These are phyloP conservation scores for Lenzites betulinus DNA, from an alignment of 768 basidiomycete genomes.

Conservation along the genomic window DNA sequence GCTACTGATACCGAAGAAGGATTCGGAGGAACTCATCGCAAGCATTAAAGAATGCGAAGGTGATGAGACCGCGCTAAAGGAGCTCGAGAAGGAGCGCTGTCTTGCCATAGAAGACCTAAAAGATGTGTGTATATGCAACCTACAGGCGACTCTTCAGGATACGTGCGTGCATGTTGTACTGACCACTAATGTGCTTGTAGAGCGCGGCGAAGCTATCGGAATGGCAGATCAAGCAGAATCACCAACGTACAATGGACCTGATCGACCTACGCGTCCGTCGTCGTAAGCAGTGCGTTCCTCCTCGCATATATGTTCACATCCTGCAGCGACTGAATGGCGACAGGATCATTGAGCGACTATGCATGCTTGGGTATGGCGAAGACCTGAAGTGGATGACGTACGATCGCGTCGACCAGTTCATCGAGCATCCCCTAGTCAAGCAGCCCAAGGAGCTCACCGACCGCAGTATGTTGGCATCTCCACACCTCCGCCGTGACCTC, in stretches of 20 bases:
- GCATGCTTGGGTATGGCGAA: slow-evolving; percentile 6
- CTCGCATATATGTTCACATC: background rate
- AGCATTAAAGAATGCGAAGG: background rate
- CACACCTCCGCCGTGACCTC: background rate
- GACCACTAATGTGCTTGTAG: background rate
- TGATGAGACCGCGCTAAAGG: background rate
- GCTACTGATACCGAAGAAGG: background rate
- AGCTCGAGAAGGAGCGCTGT: background rate
- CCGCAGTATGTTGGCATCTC: slow-evolving; percentile 4
- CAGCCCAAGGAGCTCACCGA: slow-evolving; percentile 19
- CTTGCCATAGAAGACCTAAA: background rate
- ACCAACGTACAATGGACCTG: slow-evolving; percentile 4
- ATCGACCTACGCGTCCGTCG: slow-evolving; percentile 2
- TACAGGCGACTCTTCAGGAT: background rate
- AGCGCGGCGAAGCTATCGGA: background rate
- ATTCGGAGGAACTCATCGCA: background rate
- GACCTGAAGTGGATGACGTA: slow-evolving; percentile 10
- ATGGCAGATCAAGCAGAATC: slow-evolving; percentile 6
- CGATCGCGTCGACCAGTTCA: slow-evolving; percentile 1
- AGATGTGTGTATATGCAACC: background rate
- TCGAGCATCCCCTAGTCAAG: slow-evolving; percentile 13
- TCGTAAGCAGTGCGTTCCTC: background rate
- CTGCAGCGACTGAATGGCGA: background rate
- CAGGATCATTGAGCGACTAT: slow-evolving; percentile 10
- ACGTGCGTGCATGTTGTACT: too few species aligned